Evolutionary conservation across 2,329 filamentous ascomycete species (phyloP).

Genomic region (Aspergillus spinulosporus): DNA sequence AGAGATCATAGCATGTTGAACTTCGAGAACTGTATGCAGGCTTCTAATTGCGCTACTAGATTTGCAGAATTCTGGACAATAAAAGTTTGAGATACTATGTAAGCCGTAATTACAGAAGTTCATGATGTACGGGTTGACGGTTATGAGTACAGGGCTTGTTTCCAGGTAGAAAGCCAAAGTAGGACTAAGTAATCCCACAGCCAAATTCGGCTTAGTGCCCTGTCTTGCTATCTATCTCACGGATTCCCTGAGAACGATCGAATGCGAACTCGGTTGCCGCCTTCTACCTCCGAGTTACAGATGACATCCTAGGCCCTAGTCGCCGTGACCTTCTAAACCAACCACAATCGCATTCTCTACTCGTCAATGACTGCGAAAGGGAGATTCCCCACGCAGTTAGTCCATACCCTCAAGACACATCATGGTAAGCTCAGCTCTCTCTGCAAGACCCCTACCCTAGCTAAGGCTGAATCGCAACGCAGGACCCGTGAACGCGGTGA

Average conservation of each 20-base stretch:
- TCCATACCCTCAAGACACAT: constrained; percentile 49
- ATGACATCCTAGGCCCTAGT: neutral
- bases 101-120: no score
- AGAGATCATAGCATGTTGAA: neutral
- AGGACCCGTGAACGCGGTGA: constrained; percentile 71
- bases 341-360: neutral
- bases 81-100: no score
- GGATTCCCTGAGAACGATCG: neutral
- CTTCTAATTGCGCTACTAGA: no score
- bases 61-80: no score
- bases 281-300: neutral
- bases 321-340: neutral
- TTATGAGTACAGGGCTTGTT: neutral
- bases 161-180: no score
- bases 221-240: neutral
- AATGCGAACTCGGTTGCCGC: neutral
- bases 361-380: constrained; percentile 31
- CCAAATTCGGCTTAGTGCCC: neutral
- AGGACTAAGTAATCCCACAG: neutral
- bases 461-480: constrained; percentile 10
- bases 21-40: no score
- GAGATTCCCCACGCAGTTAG: constrained; percentile 38
- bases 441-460: neutral
- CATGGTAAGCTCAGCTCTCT: constrained; percentile 34
- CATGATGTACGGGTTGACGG: no score